Evolutionary conservation across 2,329 filamentous ascomycete genomes (phyloP).

Genomic region (Colletotrichum sublineola): DNA sequence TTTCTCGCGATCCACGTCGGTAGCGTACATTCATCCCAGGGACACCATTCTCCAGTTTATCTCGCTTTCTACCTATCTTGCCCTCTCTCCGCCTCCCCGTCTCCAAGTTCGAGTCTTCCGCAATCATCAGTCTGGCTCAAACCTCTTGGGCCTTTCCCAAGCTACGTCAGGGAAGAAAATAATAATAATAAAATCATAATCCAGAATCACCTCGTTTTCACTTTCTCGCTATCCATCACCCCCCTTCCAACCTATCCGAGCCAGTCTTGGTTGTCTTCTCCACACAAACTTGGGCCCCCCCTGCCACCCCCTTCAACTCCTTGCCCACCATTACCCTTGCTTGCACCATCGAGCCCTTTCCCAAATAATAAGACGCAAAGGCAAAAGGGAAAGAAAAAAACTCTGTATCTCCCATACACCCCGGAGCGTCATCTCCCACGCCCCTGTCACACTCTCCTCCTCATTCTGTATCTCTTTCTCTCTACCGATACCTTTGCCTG

Average conservation of each 20-base stretch:
- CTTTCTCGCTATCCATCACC: not conserved
- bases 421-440: constrained; percentile 39
- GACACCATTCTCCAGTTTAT: not conserved
- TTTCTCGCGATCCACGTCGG: not conserved
- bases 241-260: not conserved
- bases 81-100: too few species aligned
- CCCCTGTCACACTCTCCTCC: constrained; percentile 15
- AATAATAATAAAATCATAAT: too few species aligned
- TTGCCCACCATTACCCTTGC: constrained; percentile 39
- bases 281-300: constrained; percentile 3
- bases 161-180: not conserved
- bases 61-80: not conserved
- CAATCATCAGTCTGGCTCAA: not conserved
- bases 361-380: constrained; percentile 39
- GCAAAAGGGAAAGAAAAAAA: constrained; percentile 31
- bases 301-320: constrained; percentile 9
- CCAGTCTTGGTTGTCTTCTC: constrained; percentile 12
- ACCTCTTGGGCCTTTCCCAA: not conserved
- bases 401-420: constrained; percentile 24
- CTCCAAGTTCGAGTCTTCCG: too few species aligned
- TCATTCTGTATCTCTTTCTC: not conserved
- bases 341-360: constrained; percentile 37
- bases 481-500: not conserved
- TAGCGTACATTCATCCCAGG: not conserved
- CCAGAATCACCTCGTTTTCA: not conserved